A percentile compares a stretch with the other conserved stretches of the same genome.
Evolutionary conservation across 768 basidiomycete genomes (phyloP).

Genomic region (Termitomyces sp.): DNA sequence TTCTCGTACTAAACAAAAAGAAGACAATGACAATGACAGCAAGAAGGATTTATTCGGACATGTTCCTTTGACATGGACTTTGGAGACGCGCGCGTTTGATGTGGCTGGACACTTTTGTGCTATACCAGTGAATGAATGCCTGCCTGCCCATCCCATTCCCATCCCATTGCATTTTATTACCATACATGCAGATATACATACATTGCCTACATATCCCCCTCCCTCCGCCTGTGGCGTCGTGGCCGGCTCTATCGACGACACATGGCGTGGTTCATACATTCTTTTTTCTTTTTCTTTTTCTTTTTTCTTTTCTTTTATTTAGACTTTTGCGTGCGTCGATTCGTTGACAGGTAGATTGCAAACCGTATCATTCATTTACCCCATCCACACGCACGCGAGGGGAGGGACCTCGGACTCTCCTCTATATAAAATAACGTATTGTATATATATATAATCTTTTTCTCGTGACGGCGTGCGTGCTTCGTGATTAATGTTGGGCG

Average conservation of each 20-base stretch:
- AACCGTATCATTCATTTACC: neutral
- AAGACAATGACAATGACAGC: no score
- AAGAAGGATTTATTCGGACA: neutral
- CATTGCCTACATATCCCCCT: neutral
- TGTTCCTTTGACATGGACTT: no score
- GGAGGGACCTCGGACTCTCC: constrained; percentile 1
- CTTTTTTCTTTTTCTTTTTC: neutral
- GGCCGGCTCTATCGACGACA: neutral
- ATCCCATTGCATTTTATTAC: no score
- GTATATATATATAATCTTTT: neutral
- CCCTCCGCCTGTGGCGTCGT: neutral
- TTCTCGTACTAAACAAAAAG: constrained; percentile 48
- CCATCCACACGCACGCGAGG: no score
- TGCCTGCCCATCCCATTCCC: no score
- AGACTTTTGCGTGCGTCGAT: neutral
- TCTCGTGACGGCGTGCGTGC: no score
- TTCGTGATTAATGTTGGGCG: no score
- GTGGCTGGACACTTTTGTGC: no score
- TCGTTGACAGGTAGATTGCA: neutral
- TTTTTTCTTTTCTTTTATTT: neutral
- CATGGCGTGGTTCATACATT: no score
- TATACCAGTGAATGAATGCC: no score
- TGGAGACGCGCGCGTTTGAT: no score
- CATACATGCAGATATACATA: neutral
- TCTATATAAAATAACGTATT: neutral